Conservation (phyloP, 805 yeast genomes). For the Millerozyma miso region DNA sequence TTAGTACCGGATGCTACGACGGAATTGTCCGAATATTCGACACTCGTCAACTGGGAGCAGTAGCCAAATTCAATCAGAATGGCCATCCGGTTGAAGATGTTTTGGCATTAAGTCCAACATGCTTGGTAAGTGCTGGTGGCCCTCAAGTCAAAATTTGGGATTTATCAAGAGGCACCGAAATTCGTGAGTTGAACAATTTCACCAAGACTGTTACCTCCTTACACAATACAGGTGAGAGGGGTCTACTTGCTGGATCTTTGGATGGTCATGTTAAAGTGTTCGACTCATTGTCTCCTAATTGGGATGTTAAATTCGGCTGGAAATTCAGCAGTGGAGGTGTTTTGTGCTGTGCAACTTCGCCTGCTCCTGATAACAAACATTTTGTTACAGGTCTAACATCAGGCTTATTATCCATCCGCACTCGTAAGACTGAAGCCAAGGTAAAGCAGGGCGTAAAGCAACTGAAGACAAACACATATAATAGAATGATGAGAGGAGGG, state of each 20-base stretch:
- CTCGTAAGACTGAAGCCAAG: conserved; percentile 67
- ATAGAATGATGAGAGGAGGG: conserved; percentile 83
- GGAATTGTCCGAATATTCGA: conserved; percentile 82
- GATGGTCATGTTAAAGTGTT: conserved; percentile 98
- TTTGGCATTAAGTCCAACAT: conserved; percentile 68
- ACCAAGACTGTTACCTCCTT: conserved; percentile 90
- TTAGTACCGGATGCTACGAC: conserved; percentile 95
- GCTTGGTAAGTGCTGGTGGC: conserved; percentile 76
- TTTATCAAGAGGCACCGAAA: conserved; percentile 66
- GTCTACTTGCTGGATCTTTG: conserved; percentile 88
- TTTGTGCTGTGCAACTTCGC: conserved; percentile 83
- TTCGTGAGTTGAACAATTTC: conserved; percentile 76
- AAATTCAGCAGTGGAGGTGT: conserved; percentile 89
- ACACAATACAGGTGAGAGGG: conserved; percentile 66
- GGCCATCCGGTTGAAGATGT: conserved; percentile 76
- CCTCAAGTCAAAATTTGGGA: conserved; percentile 90
- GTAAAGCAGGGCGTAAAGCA: conserved; percentile 48
- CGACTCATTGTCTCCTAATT: conserved; percentile 64
- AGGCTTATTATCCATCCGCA: conserved; percentile 84
- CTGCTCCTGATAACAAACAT: conserved; percentile 66
- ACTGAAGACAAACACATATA: conserved; percentile 58
- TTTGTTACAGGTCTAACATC: conserved; percentile 88
- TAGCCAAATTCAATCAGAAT: conserved; percentile 63
- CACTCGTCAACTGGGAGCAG: conserved; percentile 58
- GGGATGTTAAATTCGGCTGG: conserved; percentile 96